Percentiles rank a stretch among this genome's conserved stretches.
Conservation (phyloP, 805 yeast genomes). For the Candida cerambycidarum region DNA sequence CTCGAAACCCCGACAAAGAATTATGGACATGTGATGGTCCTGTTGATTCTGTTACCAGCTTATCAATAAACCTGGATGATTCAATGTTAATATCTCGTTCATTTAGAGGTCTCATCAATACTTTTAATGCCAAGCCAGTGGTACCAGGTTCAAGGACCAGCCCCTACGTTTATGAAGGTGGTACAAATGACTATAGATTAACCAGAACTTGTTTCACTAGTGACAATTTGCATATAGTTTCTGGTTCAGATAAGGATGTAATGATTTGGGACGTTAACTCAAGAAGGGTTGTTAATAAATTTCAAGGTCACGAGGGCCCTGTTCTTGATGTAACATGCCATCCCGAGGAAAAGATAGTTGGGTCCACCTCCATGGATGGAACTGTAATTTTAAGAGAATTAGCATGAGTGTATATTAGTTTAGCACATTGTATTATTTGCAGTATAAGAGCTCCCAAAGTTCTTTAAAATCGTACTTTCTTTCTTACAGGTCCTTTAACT, state of each 20-base stretch:
- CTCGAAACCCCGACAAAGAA: conserved; percentile 41
- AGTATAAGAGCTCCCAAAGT: too few relatives aligned
- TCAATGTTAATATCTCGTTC: conserved; percentile 51
- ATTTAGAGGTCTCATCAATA: conserved; percentile 55
- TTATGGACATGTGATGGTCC: conserved; percentile 45
- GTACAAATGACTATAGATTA: conserved; percentile 45
- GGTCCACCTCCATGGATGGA: conserved; percentile 58
- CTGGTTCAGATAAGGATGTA: conserved; percentile 64
- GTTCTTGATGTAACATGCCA: conserved; percentile 61
- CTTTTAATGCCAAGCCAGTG: conserved; percentile 48
- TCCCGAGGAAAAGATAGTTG: conserved; percentile 40
- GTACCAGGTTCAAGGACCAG: conserved; percentile 43
- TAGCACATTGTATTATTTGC: conserved; percentile 10
- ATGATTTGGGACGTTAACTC: conserved; percentile 62
- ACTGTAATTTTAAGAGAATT: conserved; percentile 48
- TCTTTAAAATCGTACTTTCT: conserved; percentile 21
- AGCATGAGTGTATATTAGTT: too few relatives aligned
- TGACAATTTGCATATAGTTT: conserved; percentile 39
- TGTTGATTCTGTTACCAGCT: conserved; percentile 57
- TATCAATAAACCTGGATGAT: conserved; percentile 48
- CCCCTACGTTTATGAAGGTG: conserved; percentile 56
- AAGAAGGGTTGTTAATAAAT: conserved; percentile 45
- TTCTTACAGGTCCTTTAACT: conserved; percentile 11
- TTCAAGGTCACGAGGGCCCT: conserved; percentile 61
- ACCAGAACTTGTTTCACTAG: conserved; percentile 51